Evolutionary conservation across 352 stramenopile genomes (phyloP), one percentile per base, ranked within the genome.

Genomic region (Blastocystis sp.): DNA sequence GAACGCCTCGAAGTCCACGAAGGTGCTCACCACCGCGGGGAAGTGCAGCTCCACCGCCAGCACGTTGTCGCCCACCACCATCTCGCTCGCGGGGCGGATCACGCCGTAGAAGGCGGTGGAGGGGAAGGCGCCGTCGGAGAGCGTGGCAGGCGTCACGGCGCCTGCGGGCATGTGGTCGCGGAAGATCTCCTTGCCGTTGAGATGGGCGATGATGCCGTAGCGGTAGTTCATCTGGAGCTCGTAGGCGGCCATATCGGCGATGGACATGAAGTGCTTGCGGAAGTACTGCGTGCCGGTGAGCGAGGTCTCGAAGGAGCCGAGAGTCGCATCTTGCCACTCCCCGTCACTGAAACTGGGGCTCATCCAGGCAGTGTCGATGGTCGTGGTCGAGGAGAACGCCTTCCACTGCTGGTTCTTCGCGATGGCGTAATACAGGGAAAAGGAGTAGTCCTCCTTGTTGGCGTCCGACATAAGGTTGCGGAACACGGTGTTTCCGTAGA

Each of bases 121-220:
- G 14, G 59, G 28, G 24, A 71, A 87, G 48, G 28, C 45, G 42
- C 42, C 59, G 24, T n/a, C 52, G 24, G 77, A 48, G 10, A 59
- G n/a, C 28, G 77, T 87, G 28, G 77, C 45, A 17, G 77, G 24
- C 9, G 38, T 74, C 11, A 87, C 24, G 10, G 52, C 9, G 17
- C 77, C 77, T 28, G 65, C 65, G 38, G 77, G 57, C 77, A 87
- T 87, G 28, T 87, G 40, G 52, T 77, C 65, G 45, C 77, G 62
- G 28, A 34, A 34, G 28, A 34, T 34, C 28, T 34, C 28, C 28
- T 34, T 34, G 28, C 28, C 28, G 28, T 34, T 34, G 28, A 34
- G 28, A 34, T 34, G 28, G 28, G 28, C 28, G 28, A 34, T 34
- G 28, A 34, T 34, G 28, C 28, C 28, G 28, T 34, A 34, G 28